Percentiles rank a stretch among this genome's conserved stretches.
These are phyloP conservation scores for Trypanosoma scelopori DNA, from an alignment of 208 protist genomes.

Conservation along the genomic window DNA sequence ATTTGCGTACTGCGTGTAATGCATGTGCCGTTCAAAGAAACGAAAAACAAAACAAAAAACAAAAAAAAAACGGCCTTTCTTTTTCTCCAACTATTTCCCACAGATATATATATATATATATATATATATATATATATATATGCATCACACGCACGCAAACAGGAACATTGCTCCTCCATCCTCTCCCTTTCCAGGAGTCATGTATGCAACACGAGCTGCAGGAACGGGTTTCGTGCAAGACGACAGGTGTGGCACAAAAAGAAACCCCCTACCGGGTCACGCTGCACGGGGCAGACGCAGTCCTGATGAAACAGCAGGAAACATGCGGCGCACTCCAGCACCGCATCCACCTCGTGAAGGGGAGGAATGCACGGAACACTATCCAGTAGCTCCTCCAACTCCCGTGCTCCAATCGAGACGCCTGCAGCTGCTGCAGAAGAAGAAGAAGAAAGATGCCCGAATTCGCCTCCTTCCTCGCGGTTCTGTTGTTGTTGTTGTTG, in stretches of 20 bases:
- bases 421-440: too few relatives aligned
- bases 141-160: neutral
- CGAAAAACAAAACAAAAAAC: too few relatives aligned
- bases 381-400: conserved; percentile 28
- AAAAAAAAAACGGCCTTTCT: too few relatives aligned
- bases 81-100: too few relatives aligned
- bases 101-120: too few relatives aligned
- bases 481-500: neutral
- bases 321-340: conserved; percentile 76
- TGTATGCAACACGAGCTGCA: conserved; percentile 2
- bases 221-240: conserved; percentile 19
- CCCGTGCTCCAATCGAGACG: neutral
- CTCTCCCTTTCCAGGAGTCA: too few relatives aligned
- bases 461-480: neutral
- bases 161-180: too few relatives aligned
- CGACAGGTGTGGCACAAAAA: conserved; percentile 84
- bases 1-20: too few relatives aligned
- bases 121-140: too few relatives aligned
- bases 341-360: conserved; percentile 61
- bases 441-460: neutral
- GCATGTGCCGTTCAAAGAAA: too few relatives aligned
- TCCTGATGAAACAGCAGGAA: conserved; percentile 74
- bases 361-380: conserved; percentile 33
- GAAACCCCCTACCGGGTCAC: conserved; percentile 36
- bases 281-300: conserved; percentile 70